Percentiles rank a stretch among this genome's conserved stretches.
Evolutionary conservation across 108 stramenopile genomes (phyloP).

Genomic region (Skeletonema tropicum): DNA sequence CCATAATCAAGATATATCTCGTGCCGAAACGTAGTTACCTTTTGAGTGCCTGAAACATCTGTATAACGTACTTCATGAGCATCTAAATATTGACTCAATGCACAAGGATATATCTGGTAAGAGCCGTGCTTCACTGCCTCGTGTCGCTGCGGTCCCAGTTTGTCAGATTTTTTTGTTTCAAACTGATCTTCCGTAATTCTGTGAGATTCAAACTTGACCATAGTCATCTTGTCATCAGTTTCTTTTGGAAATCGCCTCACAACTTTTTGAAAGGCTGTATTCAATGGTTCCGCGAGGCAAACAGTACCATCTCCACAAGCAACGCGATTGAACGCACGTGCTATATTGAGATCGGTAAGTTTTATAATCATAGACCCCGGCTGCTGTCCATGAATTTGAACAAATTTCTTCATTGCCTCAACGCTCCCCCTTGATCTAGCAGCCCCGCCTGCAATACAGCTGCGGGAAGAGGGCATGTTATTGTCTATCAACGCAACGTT

Average conservation of each 20-base stretch:
- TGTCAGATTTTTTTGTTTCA: constrained; percentile 4
- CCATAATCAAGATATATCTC: constrained; percentile 36
- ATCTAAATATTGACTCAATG: constrained; percentile 5
- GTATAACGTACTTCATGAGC: constrained; percentile 5
- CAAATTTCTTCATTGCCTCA: constrained; percentile 13
- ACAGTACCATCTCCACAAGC: constrained; percentile 3
- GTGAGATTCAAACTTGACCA: constrained; percentile 13
- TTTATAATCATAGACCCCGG: neutral
- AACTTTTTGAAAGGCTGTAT: constrained; percentile 6
- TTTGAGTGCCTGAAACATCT: neutral
- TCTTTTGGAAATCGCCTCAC: constrained; percentile 1
- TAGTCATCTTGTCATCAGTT: neutral
- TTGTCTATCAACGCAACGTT: neutral
- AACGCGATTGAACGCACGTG: constrained; percentile 10
- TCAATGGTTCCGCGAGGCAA: constrained; percentile 7
- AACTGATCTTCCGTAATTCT: constrained; percentile 9
- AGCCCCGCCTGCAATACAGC: constrained; percentile 6
- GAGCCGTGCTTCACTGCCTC: constrained; percentile 4
- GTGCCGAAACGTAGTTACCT: constrained; percentile 14
- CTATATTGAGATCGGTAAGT: constrained; percentile 11
- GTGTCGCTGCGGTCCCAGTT: neutral
- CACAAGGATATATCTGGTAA: constrained; percentile 12
- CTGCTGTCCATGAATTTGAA: constrained; percentile 8
- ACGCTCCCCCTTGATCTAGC: constrained; percentile 13
- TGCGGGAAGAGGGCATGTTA: neutral